Evolutionary conservation across 2,329 filamentous ascomycete species (phyloP).

Genomic region (Exophiala sideris): DNA sequence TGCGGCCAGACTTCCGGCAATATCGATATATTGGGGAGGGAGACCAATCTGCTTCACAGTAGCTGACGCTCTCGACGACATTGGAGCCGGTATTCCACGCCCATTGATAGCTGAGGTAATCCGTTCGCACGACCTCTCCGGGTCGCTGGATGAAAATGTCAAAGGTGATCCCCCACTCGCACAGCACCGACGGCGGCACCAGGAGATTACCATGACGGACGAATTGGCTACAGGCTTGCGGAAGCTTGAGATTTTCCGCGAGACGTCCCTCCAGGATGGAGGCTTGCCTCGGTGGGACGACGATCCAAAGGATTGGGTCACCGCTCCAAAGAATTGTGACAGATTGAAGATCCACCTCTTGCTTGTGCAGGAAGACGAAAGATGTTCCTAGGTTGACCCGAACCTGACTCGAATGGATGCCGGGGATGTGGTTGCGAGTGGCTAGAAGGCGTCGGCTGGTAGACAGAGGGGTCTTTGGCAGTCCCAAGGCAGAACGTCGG

Average conservation of each 20-base stretch:
- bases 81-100: conserved; percentile 2
- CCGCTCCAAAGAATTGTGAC: conserved; percentile 1
- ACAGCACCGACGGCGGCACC: background rate
- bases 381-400: background rate
- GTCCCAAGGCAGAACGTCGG: background rate
- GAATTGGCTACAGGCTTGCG: background rate
- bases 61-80: conserved; percentile 2
- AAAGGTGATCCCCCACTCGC: conserved; percentile 2
- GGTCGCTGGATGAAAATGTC: conserved; percentile 3
- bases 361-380: conserved; percentile 3
- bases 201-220: background rate
- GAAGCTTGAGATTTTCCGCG: background rate
- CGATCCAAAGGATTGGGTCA: background rate
- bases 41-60: conserved; percentile 4
- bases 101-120: conserved; percentile 3
- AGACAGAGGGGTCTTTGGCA: background rate
- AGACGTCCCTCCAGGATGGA: background rate
- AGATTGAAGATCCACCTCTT: conserved; percentile 6
- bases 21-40: conserved; percentile 5
- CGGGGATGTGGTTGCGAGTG: conserved; percentile 1
- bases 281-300: conserved; percentile 3
- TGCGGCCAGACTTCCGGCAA: background rate
- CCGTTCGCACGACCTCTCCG: conserved; percentile 3
- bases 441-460: background rate
- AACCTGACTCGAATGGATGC: conserved; percentile 2